Conservation (phyloP, 225 moss, liverwort and hornwort species). For the Polytrichum commune region DNA sequence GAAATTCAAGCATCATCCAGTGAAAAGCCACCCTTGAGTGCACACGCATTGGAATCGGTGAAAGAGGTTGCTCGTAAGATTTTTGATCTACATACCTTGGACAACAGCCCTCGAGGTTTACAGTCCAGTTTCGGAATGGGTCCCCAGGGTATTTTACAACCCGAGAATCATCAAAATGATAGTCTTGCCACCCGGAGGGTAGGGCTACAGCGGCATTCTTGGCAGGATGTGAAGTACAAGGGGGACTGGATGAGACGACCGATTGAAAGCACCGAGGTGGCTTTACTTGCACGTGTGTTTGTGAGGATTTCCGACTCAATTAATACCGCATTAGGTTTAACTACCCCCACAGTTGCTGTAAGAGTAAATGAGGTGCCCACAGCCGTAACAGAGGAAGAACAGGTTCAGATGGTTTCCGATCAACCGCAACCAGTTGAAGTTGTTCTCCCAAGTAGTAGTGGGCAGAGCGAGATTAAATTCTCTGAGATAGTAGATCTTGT, state of each 20-base stretch:
- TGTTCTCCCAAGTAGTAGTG: constrained; percentile 34
- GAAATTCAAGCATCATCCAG: constrained; percentile 56
- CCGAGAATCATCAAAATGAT: constrained; percentile 25
- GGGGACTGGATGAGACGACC: constrained; percentile 74
- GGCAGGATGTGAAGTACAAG: constrained; percentile 63
- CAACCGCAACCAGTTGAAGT: constrained; percentile 39
- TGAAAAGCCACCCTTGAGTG: constrained; percentile 52
- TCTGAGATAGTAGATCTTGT: constrained; percentile 35
- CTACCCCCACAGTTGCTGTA: constrained; percentile 17
- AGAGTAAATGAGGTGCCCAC: constrained; percentile 15
- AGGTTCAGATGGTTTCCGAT: constrained; percentile 13
- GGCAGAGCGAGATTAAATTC: constrained; percentile 38
- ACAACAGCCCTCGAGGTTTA: constrained; percentile 21
- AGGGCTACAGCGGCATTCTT: constrained; percentile 67
- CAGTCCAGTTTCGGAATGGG: constrained; percentile 36
- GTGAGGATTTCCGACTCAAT: constrained; percentile 50
- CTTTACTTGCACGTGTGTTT: constrained; percentile 47
- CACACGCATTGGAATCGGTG: constrained; percentile 50
- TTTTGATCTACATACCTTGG: constrained; percentile 39
- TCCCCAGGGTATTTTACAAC: constrained; percentile 31
- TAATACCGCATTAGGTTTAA: constrained; percentile 44
- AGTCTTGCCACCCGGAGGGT: constrained; percentile 22
- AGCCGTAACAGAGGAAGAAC: constrained; percentile 21
- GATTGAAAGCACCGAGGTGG: constrained; percentile 59
- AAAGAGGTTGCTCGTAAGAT: constrained; percentile 55